These are phyloP conservation scores for Centaurea solstitialis DNA, from an alignment of 129 eudicot species.

Conservation along the genomic window DNA sequence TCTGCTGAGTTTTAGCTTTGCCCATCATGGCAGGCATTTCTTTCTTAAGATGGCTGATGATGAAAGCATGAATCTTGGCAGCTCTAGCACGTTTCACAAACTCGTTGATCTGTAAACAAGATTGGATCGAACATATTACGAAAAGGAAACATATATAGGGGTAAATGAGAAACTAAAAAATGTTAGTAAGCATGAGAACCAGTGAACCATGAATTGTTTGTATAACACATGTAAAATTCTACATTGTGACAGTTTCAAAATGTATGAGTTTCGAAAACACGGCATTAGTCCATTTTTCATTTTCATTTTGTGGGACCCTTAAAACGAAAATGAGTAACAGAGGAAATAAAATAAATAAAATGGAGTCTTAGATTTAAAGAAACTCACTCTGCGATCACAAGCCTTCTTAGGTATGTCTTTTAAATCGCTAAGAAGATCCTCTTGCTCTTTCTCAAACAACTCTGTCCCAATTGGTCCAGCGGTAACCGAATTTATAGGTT, in stretches of 20 bases:
- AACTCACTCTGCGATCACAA: constrained; percentile 95
- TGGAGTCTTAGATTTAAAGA: not conserved
- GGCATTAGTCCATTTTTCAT: not conserved
- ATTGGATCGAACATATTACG: not conserved
- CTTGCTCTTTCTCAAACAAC: constrained; percentile 93
- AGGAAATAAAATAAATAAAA: not conserved
- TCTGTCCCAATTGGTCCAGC: constrained; percentile 89
- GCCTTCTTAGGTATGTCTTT: constrained; percentile 97
- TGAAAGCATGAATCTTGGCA: constrained; percentile 92
- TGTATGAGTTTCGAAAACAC: no score
- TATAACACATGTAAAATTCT: not conserved
- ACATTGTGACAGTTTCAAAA: not conserved
- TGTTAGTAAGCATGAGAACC: not conserved
- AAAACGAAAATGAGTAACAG: not conserved
- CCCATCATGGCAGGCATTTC: constrained; percentile 99
- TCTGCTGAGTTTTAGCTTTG: constrained; percentile 85
- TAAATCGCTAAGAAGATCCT: constrained; percentile 84
- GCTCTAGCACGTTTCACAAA: constrained; percentile 99
- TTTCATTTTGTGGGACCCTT: not conserved
- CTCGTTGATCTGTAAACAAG: constrained; percentile 70
- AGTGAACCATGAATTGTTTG: not conserved
- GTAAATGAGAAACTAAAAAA: not conserved
- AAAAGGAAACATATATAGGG: not conserved
- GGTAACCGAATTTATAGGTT: constrained; percentile 64
- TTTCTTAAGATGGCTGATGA: constrained; percentile 84